phyloP scores from a whole-genome alignment of 2,329 filamentous ascomycete species.

The Aspergillus sp. region DNA sequence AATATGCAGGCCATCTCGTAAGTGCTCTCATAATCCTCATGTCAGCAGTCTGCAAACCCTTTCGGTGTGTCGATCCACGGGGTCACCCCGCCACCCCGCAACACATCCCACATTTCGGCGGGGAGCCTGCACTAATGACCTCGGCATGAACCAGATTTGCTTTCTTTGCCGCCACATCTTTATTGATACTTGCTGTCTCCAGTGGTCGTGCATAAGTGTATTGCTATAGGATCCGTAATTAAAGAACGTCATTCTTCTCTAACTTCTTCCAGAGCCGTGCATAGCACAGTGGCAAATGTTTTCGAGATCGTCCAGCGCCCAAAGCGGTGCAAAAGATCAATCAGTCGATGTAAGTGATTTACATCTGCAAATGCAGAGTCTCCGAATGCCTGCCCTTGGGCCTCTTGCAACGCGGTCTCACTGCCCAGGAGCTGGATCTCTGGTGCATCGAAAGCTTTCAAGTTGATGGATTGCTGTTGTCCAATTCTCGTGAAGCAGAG shows the following conservation, averaged over 20 bases:
- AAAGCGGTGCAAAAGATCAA: constrained; percentile 28
- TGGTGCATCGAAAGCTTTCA: constrained; percentile 24
- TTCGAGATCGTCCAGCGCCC: constrained; percentile 32
- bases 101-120: background rate
- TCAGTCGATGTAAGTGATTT: constrained; percentile 28
- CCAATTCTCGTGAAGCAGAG: constrained; percentile 23
- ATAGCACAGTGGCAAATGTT: constrained; percentile 27
- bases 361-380: constrained; percentile 23
- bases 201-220: background rate
- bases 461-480: constrained; percentile 9
- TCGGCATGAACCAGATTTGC: background rate
- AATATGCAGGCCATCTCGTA: background rate
- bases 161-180: background rate
- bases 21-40: background rate
- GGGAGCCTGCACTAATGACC: background rate
- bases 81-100: constrained; percentile 1
- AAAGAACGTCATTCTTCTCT: background rate
- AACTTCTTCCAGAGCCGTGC: constrained; percentile 3
- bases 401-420: constrained; percentile 17
- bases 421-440: constrained; percentile 29
- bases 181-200: background rate
- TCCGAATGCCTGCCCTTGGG: constrained; percentile 19
- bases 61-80: background rate
- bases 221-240: background rate
- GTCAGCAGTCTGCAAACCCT: background rate